Evolutionary conservation across 1,139 yeast genomes (phyloP), one percentile per base, ranked within the genome.

Genomic region (Lodderomyces jiufengensis): DNA sequence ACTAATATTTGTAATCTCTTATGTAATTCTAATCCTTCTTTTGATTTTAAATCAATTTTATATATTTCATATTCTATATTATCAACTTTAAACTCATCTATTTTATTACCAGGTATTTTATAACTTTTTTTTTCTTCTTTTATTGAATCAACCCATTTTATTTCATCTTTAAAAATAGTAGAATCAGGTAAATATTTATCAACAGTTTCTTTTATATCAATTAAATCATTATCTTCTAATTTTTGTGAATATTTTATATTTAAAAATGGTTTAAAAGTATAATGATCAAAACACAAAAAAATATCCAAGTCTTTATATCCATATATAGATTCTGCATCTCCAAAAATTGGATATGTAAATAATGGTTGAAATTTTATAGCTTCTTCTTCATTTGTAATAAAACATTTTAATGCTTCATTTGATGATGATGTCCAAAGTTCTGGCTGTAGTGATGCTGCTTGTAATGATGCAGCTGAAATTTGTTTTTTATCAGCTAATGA

Each of bases 291-390:
- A 44, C 76, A 70, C 21, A 70, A 54, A 39, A 58, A 66, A 24
- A 76, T 73, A 31, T 68, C 66, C 31, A 90, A 66, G 49, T 78
- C 82, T 47, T 81, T 72, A 55, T 78, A 94, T 2, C 99, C 99
- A 55, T 80, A 87, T 8, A 94, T 80, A 36, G 82, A 80, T 55
- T 94, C 98, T 2, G 87, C 73, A 38, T 88, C 96, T 8, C 97
- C 97, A 63, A 78, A 92, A 10, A 92, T 81, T 2, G 97, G 95
- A 57, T 92, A 92, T 1, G 97, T 90, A 61, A 86, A 90, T 13
- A 63, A 57, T 0, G 98, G 97, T 24, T 71, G 63, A 62, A 83
- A 81, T 31, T 59, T 57, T 3, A 75, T 63, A 11, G 82, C 76
- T 0, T 80, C 80, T 5, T 66, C 59, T 2, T 74, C 67, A 41